These are phyloP conservation scores for Typha latifolia DNA, from an alignment of 176 grass and related monocot species.

Conservation along the genomic window DNA sequence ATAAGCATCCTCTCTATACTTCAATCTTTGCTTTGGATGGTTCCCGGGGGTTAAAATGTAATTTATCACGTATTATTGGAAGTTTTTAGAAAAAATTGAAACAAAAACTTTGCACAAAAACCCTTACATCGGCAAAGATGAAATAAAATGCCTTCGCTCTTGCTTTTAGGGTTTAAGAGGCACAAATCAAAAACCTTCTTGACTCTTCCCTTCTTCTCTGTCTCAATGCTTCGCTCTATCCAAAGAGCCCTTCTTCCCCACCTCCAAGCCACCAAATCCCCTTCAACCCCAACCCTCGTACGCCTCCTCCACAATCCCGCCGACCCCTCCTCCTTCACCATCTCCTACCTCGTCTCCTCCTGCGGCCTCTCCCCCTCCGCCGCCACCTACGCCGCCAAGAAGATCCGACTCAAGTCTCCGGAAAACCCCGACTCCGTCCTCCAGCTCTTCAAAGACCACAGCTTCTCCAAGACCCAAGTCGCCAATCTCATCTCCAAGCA, in stretches of 20 bases:
- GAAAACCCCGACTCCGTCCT: not conserved
- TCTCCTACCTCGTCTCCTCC: not conserved
- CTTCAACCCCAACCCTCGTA: not conserved
- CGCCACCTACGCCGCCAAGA: conserved; percentile 1
- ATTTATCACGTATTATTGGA: no score
- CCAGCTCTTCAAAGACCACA: conserved; percentile 12
- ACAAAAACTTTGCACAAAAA: no score
- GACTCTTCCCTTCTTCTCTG: not conserved
- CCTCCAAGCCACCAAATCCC: not conserved
- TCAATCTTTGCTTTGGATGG: no score
- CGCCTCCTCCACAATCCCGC: not conserved
- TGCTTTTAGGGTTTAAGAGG: no score
- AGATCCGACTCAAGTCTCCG: not conserved
- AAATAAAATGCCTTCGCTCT: no score
- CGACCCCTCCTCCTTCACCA: not conserved
- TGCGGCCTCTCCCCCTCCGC: not conserved
- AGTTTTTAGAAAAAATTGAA: no score
- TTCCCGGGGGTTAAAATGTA: no score
- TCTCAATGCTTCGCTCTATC: not conserved
- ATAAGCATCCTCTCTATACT: no score
- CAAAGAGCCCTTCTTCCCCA: not conserved
- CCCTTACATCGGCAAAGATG: no score
- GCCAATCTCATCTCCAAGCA: conserved; percentile 4
- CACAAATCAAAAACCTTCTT: not conserved
- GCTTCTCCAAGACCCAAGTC: conserved; percentile 17